phyloP scores from a whole-genome alignment of 768 basidiomycete species.

The Pisolithus microcarpus region DNA sequence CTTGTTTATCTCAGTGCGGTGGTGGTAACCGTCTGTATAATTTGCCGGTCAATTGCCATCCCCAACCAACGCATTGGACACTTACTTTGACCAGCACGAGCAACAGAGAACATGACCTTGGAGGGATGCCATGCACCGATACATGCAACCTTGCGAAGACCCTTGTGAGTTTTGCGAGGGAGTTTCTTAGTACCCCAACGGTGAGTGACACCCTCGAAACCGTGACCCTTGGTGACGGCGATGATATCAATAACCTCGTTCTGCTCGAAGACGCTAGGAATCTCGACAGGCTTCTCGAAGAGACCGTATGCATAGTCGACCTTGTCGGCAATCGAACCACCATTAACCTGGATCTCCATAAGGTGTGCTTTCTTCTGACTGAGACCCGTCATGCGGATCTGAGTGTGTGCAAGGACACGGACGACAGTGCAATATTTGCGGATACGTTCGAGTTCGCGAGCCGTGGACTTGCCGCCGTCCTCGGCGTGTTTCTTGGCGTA shows the following conservation, averaged over 20 bases:
- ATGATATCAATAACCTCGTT: conserved; percentile 96
- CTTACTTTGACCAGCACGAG: conserved; percentile 98
- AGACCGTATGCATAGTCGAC: conserved; percentile 89
- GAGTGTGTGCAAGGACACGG: conserved; percentile 98
- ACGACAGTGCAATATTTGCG: conserved; percentile 99
- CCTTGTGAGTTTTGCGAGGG: conserved; percentile 98
- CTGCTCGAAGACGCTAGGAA: conserved; percentile 85
- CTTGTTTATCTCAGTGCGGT: conserved; percentile 98
- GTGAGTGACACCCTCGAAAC: conserved; percentile 98
- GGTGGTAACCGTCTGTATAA: conserved; percentile 81
- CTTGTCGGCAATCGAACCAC: conserved; percentile 93
- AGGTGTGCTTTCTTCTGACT: conserved; percentile 99
- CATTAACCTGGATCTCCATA: conserved; percentile 99
- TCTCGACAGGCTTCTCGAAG: conserved; percentile 94
- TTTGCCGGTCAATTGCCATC: conserved; percentile 2
- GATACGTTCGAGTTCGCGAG: conserved; percentile 97
- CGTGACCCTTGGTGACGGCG: conserved; percentile 98
- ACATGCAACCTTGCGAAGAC: conserved; percentile 99
- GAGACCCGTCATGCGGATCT: conserved; percentile 96
- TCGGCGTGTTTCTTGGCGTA: conserved; percentile 99
- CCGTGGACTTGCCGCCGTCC: conserved; percentile 83
- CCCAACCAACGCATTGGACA: conserved; percentile 12
- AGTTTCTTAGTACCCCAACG: conserved; percentile 99
- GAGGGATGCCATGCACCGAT: conserved; percentile 98
- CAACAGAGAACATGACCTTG: conserved; percentile 99